Base-by-base conservation (phyloP, 1,284 basidiomycete genomes). In the Chalciporus sp. region DNA sequence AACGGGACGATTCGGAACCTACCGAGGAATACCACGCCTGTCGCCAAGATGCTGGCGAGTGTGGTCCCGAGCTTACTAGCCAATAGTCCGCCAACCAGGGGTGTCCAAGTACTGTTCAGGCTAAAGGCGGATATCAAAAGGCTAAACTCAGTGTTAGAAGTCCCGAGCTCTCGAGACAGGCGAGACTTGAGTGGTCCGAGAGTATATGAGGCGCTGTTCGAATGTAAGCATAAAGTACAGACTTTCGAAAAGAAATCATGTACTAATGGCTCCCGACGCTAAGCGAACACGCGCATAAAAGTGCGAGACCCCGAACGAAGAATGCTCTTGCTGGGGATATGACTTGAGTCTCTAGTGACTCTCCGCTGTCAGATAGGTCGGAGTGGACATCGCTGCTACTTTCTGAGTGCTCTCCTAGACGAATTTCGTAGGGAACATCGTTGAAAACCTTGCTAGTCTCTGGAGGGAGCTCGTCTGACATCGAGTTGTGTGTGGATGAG, bases 61-160 rank as follows among this genome's bases (percentile, higher is more conserved):
- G 86, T 88, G 19, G 86, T 88, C 20, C 88, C 88, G 4, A 92
- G 76, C 49, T 78, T 78, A 55, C 84, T 84, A 7, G 86, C 83
- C 42, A 90, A 74, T 12, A 90, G 58, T 4, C 87, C 86, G 14
- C 85, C 87, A 0, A 90, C 76, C 5, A 92, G 76, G 1, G 89
- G 88, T 10, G 90, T 92, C 89, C 89, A 91, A 39, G 89, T 91
- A 56, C 85, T 84, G 64, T 91, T 92, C 35, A 92, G 70, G 52
- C 84, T 88, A 61, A 84, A 85, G 0, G 88, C 87, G 12, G 90
- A 85, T 49, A 92, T 80, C 42, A 92, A 73, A 29, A 91, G 76
- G 45, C 86, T 85, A 69, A 89, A 92, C 64, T 92, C 85, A 0
- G 86, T 83, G 66, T 92, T 88, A 40, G 85, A 82, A 3, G 87